phyloP scores from a whole-genome alignment of 2,329 filamentous ascomycete species.

The Aspergillus sp. region DNA sequence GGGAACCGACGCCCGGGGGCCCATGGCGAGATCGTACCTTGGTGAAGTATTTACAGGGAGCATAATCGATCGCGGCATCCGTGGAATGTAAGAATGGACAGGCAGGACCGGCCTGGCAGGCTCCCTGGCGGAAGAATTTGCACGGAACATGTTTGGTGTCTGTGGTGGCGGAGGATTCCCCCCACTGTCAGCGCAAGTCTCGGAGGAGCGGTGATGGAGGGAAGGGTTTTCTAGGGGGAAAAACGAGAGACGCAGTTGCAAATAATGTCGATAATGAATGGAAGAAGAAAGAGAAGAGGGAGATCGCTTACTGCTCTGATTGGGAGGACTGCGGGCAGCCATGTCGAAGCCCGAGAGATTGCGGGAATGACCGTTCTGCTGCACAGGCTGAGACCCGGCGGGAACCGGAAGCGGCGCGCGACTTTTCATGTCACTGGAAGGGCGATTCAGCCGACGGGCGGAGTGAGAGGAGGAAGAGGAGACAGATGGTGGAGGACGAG shows the following conservation, averaged over 20 bases:
- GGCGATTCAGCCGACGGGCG: constrained; percentile 25
- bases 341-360: constrained; percentile 44
- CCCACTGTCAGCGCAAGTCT: background rate
- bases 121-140: constrained; percentile 97
- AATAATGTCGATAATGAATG: background rate
- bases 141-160: constrained; percentile 97
- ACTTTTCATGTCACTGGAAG: constrained; percentile 40
- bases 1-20: background rate
- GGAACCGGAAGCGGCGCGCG: constrained; percentile 40
- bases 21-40: constrained; percentile 61
- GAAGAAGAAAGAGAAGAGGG: background rate
- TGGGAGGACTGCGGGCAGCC: constrained; percentile 47
- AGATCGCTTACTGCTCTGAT: constrained; percentile 41
- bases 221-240: background rate
- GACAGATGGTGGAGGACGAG: constrained; percentile 13
- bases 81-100: constrained; percentile 97
- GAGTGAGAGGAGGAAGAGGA: constrained; percentile 14
- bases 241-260: background rate
- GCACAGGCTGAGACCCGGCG: constrained; percentile 29
- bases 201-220: background rate
- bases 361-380: constrained; percentile 44
- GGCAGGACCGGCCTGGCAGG: constrained; percentile 91
- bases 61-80: constrained; percentile 76
- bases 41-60: constrained; percentile 96
- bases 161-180: constrained; percentile 36